Conservation (phyloP, 2,329 filamentous ascomycete genomes). For the Fusarium odoratissimum region DNA sequence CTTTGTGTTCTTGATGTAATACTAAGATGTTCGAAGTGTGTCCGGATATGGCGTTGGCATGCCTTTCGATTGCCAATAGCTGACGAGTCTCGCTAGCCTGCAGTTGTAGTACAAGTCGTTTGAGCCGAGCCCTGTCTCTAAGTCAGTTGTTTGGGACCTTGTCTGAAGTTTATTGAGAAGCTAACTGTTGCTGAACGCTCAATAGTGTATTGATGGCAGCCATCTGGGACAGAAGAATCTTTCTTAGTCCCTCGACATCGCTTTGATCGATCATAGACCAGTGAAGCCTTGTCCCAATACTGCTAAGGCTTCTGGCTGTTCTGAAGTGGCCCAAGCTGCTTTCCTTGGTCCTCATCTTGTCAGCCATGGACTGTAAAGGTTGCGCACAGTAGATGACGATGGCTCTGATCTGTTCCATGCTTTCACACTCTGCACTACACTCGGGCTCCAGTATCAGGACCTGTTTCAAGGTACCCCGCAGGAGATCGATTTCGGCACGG, state of each 20-base stretch:
- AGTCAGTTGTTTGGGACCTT: too few relatives aligned
- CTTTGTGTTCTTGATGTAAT: too few relatives aligned
- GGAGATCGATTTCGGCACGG: background rate
- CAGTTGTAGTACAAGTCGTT: too few relatives aligned
- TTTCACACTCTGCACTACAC: background rate
- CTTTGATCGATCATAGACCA: background rate
- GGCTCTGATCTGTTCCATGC: background rate
- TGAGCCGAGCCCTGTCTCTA: too few relatives aligned
- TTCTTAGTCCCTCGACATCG: background rate
- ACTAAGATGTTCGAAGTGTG: too few relatives aligned
- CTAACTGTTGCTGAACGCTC: too few relatives aligned
- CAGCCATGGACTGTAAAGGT: background rate
- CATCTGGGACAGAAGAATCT: background rate
- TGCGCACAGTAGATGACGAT: background rate
- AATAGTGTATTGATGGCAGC: background rate
- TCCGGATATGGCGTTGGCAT: too few relatives aligned
- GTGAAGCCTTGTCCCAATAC: background rate
- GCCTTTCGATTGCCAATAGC: too few relatives aligned
- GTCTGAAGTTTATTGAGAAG: too few relatives aligned
- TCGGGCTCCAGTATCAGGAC: background rate
- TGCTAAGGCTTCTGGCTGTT: fast-evolving
- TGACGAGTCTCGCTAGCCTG: too few relatives aligned
- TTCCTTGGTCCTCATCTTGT: background rate
- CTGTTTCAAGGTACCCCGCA: background rate
- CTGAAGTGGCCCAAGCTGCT: background rate